Base-by-base conservation (phyloP, 2,329 filamentous ascomycete species). In the Emergomyces pasteurianus region DNA sequence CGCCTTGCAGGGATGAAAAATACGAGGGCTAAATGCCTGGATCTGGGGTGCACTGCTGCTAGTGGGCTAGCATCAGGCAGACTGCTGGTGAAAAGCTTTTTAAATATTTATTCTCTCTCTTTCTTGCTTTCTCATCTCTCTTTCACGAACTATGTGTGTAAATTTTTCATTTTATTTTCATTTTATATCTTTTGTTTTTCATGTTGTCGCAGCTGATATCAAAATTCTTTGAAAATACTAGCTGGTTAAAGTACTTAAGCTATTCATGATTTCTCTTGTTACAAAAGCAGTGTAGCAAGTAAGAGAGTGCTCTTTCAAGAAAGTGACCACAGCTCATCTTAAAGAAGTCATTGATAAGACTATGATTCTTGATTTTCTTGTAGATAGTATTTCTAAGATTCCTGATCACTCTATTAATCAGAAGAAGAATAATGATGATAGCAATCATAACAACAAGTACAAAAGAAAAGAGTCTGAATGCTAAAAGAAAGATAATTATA, bases 221-320 rank as follows among this genome's bases (percentile, higher is more conserved):
- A 64, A 73, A 65, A 26, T 21, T 50, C 18, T 59, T 36, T 38
- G 42, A n/a, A 42, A 43, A 9, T 28, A 65, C 63, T 66, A 86
- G 90, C 90, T n/a, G n/a, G n/a, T n/a, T 67, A 96, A 96, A 79
- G 94, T 94, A 18, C 81, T 99, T 6, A 94, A 99, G 77, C 81
- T 99, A 9, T 99, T 99, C 73, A 99, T 99, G 94, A 90, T 97
- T 64, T 87, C 90, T 47, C 82, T 99, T 61, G 92, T 97, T 63
- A 86, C 86, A 34, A 92, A 92, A 72, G 91, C 92, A 61, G 91
- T 92, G 55, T 84, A 88, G 58, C 86, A 96, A 67, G 92, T 92
- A 57, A 85, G 84, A 67, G 83, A 87, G 63, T 90, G 89, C 72
- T 89, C 87, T 64, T 92, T 90, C 0, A 96, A 96, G 77, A 85